These are phyloP conservation scores for Thymus mandschuricus DNA, from an alignment of 257 asterid species.

Conservation along the genomic window DNA sequence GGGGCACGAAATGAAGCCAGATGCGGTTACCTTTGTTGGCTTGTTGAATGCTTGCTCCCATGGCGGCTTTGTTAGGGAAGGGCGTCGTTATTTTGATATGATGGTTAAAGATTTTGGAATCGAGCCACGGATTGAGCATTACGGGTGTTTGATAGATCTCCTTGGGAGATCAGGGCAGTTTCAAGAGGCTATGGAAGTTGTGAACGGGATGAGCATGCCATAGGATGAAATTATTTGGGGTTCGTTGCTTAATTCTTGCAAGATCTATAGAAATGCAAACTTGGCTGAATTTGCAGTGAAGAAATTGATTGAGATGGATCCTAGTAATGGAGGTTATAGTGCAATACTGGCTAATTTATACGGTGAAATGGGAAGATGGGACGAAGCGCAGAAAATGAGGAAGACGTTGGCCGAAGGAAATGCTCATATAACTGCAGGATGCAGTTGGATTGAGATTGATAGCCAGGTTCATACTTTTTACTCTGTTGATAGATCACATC, in stretches of 20 bases:
- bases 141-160: slow-evolving; percentile 80
- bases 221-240: slow-evolving; percentile 87
- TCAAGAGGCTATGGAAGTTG: slow-evolving; percentile 69
- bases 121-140: slow-evolving; percentile 73
- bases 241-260: slow-evolving; percentile 75
- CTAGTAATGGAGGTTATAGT: slow-evolving; percentile 63
- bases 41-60: slow-evolving; percentile 78
- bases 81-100: slow-evolving; percentile 52
- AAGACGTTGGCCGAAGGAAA: slow-evolving; percentile 44
- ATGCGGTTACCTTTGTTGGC: slow-evolving; percentile 72
- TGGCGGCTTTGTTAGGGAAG: slow-evolving; percentile 66
- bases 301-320: slow-evolving; percentile 62
- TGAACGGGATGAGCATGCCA: slow-evolving; percentile 54
- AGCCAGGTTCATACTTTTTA: slow-evolving; percentile 54
- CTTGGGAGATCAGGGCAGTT: slow-evolving; percentile 69
- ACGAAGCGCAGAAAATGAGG: slow-evolving; percentile 57
- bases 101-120: slow-evolving; percentile 57
- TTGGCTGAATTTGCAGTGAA: slow-evolving; percentile 65
- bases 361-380: slow-evolving; percentile 77
- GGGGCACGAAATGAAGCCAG: slow-evolving; percentile 53
- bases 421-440: slow-evolving; percentile 61
- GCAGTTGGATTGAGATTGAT: slow-evolving; percentile 85
- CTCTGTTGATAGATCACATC: slow-evolving; percentile 72
- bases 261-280: slow-evolving; percentile 60
- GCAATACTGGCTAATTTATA: slow-evolving; percentile 74